These are phyloP conservation scores for Chrysopogon serrulatus DNA, from an alignment of 176 grass and related monocot species.

Conservation along the genomic window DNA sequence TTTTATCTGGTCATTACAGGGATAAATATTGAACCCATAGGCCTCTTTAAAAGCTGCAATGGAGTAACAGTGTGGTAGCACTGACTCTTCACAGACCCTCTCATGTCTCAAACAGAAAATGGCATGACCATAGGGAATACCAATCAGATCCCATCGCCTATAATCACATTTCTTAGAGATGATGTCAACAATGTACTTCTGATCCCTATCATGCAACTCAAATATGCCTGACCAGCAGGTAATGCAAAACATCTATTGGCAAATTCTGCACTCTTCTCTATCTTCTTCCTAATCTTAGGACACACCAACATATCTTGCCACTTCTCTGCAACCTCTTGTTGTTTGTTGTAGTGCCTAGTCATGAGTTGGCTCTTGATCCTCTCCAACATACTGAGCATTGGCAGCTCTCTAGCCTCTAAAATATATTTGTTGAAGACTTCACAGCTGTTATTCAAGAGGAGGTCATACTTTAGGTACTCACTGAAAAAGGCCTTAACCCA, in stretches of 20 bases:
- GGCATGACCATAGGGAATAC: neutral
- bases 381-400: no score
- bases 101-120: neutral
- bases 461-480: neutral
- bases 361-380: neutral
- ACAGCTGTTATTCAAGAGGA: neutral
- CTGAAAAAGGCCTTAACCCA: neutral
- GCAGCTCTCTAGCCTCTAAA: no score
- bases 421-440: neutral
- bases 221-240: neutral
- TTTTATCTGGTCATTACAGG: neutral
- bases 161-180: neutral
- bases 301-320: neutral
- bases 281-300: neutral
- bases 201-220: accelerated
- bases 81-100: neutral
- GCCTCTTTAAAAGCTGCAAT: neutral
- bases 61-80: neutral
- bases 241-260: neutral
- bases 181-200: neutral
- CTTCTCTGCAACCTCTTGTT: neutral
- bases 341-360: neutral
- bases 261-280: neutral
- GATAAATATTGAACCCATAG: neutral
- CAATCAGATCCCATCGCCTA: neutral